Percentiles rank a stretch among this genome's conserved stretches.
These are phyloP conservation scores for Pseudevernia furfuracea DNA, from an alignment of 495 filamentous ascomycete genomes.

Conservation along the genomic window DNA sequence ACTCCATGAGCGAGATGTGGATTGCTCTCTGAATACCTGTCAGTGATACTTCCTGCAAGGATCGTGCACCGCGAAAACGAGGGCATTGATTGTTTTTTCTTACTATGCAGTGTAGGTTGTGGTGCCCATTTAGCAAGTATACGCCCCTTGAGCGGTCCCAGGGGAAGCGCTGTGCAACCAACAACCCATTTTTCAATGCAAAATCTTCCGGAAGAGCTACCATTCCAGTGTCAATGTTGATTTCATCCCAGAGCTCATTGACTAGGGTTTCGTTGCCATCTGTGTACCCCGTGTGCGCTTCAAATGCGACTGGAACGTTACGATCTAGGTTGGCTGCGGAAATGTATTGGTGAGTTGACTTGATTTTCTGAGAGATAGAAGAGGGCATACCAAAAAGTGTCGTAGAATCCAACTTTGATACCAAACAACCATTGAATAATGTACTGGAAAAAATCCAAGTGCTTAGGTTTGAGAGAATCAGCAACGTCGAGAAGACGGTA, in stretches of 20 bases:
- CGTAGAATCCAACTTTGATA: too few relatives aligned
- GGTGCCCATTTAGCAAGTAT: constrained; percentile 3
- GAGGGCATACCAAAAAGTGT: too few relatives aligned
- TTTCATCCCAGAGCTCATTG: constrained; percentile 1
- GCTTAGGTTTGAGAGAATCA: too few relatives aligned
- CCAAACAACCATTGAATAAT: too few relatives aligned
- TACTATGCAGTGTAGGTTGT: constrained; percentile 3
- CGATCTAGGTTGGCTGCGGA: neutral
- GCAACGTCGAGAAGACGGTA: too few relatives aligned
- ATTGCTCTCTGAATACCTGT: neutral
- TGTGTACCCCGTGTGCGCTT: neutral
- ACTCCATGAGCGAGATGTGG: constrained; percentile 3
- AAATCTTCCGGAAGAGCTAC: constrained; percentile 4
- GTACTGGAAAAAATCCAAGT: too few relatives aligned
- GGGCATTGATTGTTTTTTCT: too few relatives aligned
- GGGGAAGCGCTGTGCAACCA: neutral
- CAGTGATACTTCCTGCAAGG: too few relatives aligned
- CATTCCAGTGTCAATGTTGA: constrained; percentile 5
- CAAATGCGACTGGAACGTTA: constrained; percentile 1
- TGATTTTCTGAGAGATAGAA: too few relatives aligned
- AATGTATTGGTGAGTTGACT: too few relatives aligned
- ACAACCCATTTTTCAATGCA: neutral
- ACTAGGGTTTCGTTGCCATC: neutral
- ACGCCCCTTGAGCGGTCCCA: neutral
- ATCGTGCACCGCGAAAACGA: too few relatives aligned